Evolutionary conservation across 1,284 basidiomycete genomes (phyloP).

Genomic region (Agroathelia rolfsii): DNA sequence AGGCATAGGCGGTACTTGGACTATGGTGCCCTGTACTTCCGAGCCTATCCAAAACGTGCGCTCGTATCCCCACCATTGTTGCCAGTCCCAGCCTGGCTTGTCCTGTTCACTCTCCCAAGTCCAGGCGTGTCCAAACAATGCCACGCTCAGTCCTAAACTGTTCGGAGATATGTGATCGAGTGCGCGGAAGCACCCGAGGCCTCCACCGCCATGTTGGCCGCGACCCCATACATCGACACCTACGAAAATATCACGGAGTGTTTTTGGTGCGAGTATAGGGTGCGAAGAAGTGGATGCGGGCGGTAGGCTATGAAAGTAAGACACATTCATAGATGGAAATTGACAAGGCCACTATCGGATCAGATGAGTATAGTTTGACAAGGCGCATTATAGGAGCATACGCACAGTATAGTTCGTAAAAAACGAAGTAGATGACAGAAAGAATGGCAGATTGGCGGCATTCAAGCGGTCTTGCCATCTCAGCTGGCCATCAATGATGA

Average conservation of each 20-base stretch:
- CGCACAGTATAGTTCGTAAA: conserved; percentile 77
- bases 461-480: conserved; percentile 73
- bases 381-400: conserved; percentile 3
- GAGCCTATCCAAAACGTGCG: conserved; percentile 59
- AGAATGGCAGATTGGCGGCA: conserved; percentile 62
- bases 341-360: conserved; percentile 42
- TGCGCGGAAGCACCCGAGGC: conserved; percentile 58
- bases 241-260: conserved; percentile 48
- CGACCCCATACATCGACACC: conserved; percentile 76
- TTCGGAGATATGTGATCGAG: conserved; percentile 48
- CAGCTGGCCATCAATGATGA: conserved; percentile 54
- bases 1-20: conserved; percentile 34
- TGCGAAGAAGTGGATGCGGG: conserved; percentile 21
- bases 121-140: conserved; percentile 69
- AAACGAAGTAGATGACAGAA: conserved; percentile 57
- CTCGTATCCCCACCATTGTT: conserved; percentile 63
- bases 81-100: conserved; percentile 51
- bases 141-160: conserved; percentile 52
- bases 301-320: conserved; percentile 47
- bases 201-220: conserved; percentile 61
- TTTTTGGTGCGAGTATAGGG: conserved; percentile 26
- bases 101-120: conserved; percentile 64
- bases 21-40: conserved; percentile 22
- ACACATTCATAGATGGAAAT: conserved; percentile 39
- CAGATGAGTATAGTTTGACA: background rate